These are phyloP conservation scores for Blastosporella zonata DNA, from an alignment of 1,284 basidiomycete species.

Conservation along the genomic window DNA sequence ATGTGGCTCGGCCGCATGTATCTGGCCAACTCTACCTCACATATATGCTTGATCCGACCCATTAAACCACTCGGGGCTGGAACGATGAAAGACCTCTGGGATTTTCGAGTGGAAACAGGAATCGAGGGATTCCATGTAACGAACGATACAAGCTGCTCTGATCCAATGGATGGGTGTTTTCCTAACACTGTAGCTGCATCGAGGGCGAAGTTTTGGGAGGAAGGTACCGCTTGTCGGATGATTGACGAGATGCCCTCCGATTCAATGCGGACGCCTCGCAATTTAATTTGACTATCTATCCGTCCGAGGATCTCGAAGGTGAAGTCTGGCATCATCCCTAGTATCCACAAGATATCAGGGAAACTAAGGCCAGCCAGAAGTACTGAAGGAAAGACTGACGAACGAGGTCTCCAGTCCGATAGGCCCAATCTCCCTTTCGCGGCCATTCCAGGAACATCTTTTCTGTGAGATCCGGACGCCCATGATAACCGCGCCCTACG, in stretches of 20 bases:
- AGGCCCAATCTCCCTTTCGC: constrained; percentile 38
- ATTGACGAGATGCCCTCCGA: constrained; percentile 51
- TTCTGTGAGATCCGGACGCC: constrained; percentile 41
- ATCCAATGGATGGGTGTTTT: constrained; percentile 45
- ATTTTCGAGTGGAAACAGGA: constrained; percentile 36
- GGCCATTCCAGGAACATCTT: constrained; percentile 51
- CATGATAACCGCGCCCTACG: constrained; percentile 51
- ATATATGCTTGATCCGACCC: constrained; percentile 32
- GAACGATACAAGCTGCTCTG: constrained; percentile 49
- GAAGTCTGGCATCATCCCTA: constrained; percentile 52
- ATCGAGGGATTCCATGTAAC: constrained; percentile 36
- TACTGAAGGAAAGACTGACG: constrained; percentile 23
- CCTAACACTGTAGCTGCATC: constrained; percentile 44
- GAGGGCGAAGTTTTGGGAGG: constrained; percentile 26
- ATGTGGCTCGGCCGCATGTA: constrained; percentile 54
- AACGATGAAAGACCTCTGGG: constrained; percentile 29
- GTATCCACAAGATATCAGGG: not conserved
- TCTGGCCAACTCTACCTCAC: constrained; percentile 41
- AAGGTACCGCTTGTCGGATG: constrained; percentile 35
- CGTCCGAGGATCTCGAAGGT: constrained; percentile 53
- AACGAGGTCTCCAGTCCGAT: constrained; percentile 51
- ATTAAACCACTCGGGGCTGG: constrained; percentile 32
- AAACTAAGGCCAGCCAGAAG: not conserved
- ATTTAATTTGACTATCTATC: constrained; percentile 54
- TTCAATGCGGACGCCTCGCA: constrained; percentile 54